phyloP scores from a whole-genome alignment of 2,329 filamentous ascomycete species.

The Plenodomus biglobosus region DNA sequence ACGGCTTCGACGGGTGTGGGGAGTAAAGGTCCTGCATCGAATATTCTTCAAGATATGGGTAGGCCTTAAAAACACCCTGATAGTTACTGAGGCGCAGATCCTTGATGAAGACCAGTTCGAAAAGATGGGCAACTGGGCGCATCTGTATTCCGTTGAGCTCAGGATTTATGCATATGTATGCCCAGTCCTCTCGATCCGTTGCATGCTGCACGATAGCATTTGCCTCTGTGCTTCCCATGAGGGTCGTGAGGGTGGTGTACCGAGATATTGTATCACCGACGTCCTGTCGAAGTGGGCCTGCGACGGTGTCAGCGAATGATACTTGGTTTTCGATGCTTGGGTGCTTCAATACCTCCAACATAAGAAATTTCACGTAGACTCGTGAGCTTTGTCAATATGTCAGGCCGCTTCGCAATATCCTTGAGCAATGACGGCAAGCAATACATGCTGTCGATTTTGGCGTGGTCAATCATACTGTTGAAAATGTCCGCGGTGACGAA shows the following conservation, averaged over 20 bases:
- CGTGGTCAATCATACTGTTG: conserved; percentile 19
- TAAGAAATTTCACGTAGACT: conserved; percentile 23
- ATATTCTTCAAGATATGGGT: conserved; percentile 19
- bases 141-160: conserved; percentile 26
- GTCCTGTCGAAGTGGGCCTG: conserved; percentile 19
- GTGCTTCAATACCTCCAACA: conserved; percentile 18
- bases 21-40: conserved; percentile 29
- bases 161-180: conserved; percentile 27
- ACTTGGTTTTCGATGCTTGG: background rate
- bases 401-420: conserved; percentile 18
- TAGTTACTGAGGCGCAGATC: conserved; percentile 10
- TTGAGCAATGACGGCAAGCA: conserved; percentile 24
- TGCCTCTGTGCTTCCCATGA: conserved; percentile 25
- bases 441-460: conserved; percentile 19
- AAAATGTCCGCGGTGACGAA: conserved; percentile 15
- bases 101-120: conserved; percentile 24
- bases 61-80: conserved; percentile 25
- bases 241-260: conserved; percentile 13
- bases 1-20: conserved; percentile 26
- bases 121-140: conserved; percentile 19
- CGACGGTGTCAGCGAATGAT: conserved; percentile 5
- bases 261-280: conserved; percentile 24
- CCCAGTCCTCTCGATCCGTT: conserved; percentile 28
- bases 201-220: conserved; percentile 20
- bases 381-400: conserved; percentile 19